Evolutionary conservation across 2,329 filamentous ascomycete species (phyloP).

Genomic region (Hypoxylon sp.): DNA sequence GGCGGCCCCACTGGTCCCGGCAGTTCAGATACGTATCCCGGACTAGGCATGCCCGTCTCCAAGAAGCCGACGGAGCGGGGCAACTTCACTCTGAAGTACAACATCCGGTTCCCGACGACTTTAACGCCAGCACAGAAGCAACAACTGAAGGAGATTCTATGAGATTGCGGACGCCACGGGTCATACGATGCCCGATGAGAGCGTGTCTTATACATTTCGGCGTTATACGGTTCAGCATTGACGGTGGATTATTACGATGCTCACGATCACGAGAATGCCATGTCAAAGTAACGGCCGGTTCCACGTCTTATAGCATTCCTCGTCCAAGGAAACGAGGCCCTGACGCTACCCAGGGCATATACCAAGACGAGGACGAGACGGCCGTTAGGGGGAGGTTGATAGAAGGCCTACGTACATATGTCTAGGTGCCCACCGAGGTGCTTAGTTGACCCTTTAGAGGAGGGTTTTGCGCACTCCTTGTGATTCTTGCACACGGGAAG

Average conservation of each 20-base stretch:
- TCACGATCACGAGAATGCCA: conserved; percentile 2
- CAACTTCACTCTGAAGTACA: conserved; percentile 88
- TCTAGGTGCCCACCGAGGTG: too few species aligned
- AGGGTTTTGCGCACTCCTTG: background rate
- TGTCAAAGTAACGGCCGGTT: too few species aligned
- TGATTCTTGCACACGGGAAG: background rate
- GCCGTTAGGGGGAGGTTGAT: too few species aligned
- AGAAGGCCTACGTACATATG: background rate
- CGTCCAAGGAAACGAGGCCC: background rate
- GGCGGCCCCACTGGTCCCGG: conserved; percentile 85
- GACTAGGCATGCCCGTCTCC: conserved; percentile 91
- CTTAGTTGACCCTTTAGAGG: background rate
- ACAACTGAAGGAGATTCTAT: conserved; percentile 80
- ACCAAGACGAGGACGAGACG: too few species aligned
- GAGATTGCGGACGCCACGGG: conserved; percentile 31
- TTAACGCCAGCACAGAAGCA: conserved; percentile 82
- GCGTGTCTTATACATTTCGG: conserved; percentile 16
- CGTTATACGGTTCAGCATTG: conserved; percentile 24
- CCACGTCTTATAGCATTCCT: too few species aligned
- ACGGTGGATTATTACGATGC: conserved; percentile 8
- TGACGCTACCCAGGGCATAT: background rate
- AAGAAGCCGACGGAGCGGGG: conserved; percentile 87
- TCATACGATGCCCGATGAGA: conserved; percentile 6
- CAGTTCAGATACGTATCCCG: conserved; percentile 81
- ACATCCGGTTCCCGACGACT: conserved; percentile 87